Conservation (phyloP, 805 yeast genomes). For the Metschnikowia chrysomelidarum region DNA sequence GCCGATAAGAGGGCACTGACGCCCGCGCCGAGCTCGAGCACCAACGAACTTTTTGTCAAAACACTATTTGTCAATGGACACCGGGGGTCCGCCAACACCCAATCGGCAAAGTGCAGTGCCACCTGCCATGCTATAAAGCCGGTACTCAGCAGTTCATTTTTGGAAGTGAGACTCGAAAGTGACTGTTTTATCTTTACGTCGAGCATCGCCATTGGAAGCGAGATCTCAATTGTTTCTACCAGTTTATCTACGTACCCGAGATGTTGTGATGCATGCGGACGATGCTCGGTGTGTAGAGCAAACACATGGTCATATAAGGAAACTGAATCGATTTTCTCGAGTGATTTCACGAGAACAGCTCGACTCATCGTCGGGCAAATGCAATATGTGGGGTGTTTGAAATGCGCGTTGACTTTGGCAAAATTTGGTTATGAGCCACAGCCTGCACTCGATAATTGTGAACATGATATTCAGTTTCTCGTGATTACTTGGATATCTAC, state of each 20-base stretch:
- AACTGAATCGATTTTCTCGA: conserved; percentile 11
- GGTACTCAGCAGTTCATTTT: conserved; percentile 44
- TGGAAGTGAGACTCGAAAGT: conserved; percentile 31
- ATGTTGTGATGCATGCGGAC: conserved; percentile 26
- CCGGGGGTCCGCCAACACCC: conserved; percentile 40
- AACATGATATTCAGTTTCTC: no score
- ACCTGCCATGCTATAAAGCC: conserved; percentile 66
- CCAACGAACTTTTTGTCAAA: conserved; percentile 18
- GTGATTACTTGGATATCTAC: no score
- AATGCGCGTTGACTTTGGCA: no score
- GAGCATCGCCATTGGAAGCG: conserved; percentile 20
- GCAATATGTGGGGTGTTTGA: no score
- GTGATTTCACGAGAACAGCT: no score
- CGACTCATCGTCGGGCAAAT: no score
- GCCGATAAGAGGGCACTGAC: conserved; percentile 50
- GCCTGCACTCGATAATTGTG: no score
- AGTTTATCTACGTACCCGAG: conserved; percentile 38
- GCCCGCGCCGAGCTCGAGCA: conserved; percentile 66
- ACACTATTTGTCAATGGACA: conserved; percentile 30
- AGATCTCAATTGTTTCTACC: conserved; percentile 21
- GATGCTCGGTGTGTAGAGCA: conserved; percentile 29
- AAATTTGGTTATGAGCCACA: no score
- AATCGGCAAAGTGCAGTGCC: conserved; percentile 47
- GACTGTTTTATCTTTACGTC: conserved; percentile 36
- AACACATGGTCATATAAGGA: conserved; percentile 32